Base-by-base conservation (phyloP, 2,329 filamentous ascomycete species). In the Apiospora pterosperma region DNA sequence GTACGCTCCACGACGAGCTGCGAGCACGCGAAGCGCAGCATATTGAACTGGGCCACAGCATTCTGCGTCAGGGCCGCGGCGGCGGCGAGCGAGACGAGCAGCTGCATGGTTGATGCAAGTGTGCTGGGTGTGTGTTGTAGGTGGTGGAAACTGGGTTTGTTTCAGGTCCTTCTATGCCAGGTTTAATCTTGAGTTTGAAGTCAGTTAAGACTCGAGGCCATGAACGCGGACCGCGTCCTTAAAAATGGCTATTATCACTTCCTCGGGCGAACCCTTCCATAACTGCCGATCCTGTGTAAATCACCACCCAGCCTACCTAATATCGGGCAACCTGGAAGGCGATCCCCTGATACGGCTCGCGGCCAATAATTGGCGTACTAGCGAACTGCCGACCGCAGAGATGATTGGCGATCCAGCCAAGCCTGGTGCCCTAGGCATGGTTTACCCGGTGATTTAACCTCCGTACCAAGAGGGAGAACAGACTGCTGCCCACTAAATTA, bases 11-110 rank as follows among this genome's bases (percentile, higher is more conserved):
- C 79, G 41, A 81, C 79, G 34, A 82, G 76, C 74, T 82, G 79
- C 42, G 79, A 81, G 76, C 80, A 82, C 28, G 79, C 79, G 68
- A 82, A 82, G 38, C 80, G 79, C 68, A 82, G 73, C 79, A 81
- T 81, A 71, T 78, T 77, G 66, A 75, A 73, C 23, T 71, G 73
- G 48, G 74, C 71, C 64, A 69, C 75, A 68, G 72, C 69, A 28
- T 74, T 70, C 68, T 73, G 69, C 36, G 76, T 69, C 42, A 77
- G 71, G 65, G 72, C 72, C 19, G 70, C 71, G 63, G 72, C 73
- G 67, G 72, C 71, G 67, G 76, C 64, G 61, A 71, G 67, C 65
- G 72, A 71, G 21, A 36, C 6, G 59, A 60, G 21, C 25, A 55
- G 28, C 6, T 55, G 48, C 48, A 55, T 55, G 48, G 16, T 25